Evolutionary conservation across 1,284 basidiomycete genomes (phyloP).

Genomic region (Xanthoconium separans): DNA sequence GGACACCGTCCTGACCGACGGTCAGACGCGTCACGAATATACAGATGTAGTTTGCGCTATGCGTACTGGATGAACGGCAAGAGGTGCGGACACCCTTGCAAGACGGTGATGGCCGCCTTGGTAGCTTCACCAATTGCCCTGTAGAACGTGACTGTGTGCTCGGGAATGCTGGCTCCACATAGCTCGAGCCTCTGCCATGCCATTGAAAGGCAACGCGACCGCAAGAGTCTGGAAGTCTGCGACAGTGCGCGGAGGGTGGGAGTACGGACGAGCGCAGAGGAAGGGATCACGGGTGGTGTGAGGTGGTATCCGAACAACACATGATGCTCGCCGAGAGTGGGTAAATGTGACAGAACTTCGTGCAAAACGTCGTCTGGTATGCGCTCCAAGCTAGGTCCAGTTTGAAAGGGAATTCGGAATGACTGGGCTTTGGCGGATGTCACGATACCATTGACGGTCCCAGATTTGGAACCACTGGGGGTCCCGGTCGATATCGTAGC

Average conservation of each 20-base stretch:
- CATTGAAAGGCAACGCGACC: conserved; percentile 15
- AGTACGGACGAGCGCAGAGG: conserved; percentile 1
- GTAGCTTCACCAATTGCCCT: background rate
- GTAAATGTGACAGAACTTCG: conserved; percentile 10
- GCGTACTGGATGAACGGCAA: conserved; percentile 12
- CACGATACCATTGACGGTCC: too few relatives aligned
- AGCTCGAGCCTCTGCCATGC: conserved; percentile 16
- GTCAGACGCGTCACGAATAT: too few relatives aligned
- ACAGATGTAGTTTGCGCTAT: background rate
- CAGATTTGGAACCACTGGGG: too few relatives aligned
- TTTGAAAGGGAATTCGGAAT: conserved; percentile 1
- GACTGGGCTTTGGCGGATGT: too few relatives aligned
- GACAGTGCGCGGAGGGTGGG: conserved; percentile 8
- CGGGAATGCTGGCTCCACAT: background rate
- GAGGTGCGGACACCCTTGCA: conserved; percentile 6
- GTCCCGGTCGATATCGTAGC: background rate
- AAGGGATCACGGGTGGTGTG: background rate
- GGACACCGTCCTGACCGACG: conserved; percentile 11
- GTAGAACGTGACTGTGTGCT: background rate
- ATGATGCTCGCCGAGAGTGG: conserved; percentile 4
- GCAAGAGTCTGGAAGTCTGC: too few relatives aligned
- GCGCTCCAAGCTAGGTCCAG: conserved; percentile 3
- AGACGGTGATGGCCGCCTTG: background rate
- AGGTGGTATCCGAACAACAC: background rate
- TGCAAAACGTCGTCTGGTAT: conserved; percentile 11